These are phyloP conservation scores for Tricholoma saponaceum DNA, from an alignment of 768 basidiomycete species.

Conservation along the genomic window DNA sequence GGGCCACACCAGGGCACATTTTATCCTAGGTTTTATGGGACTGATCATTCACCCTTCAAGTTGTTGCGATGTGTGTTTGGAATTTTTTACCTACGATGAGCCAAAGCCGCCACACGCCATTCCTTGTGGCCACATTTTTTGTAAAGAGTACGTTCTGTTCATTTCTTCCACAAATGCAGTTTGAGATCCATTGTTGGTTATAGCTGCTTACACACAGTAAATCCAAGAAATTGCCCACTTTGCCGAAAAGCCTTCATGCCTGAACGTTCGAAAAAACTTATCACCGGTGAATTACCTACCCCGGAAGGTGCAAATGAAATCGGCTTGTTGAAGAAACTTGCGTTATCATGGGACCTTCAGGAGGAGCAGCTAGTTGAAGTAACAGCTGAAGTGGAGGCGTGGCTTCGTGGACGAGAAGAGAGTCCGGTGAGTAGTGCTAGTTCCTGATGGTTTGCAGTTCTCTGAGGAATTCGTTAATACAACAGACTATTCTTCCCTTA, in stretches of 20 bases:
- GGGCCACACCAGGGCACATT: not conserved
- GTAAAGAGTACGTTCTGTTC: constrained; percentile 47
- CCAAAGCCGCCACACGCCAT: constrained; percentile 63
- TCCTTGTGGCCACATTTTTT: constrained; percentile 77
- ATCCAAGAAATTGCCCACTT: constrained; percentile 15
- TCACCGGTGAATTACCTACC: constrained; percentile 22
- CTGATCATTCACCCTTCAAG: constrained; percentile 68
- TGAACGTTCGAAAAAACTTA: constrained; percentile 17
- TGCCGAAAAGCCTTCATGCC: constrained; percentile 15
- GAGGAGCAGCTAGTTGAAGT: constrained; percentile 32
- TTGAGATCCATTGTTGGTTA: not conserved
- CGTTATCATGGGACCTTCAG: constrained; percentile 36
- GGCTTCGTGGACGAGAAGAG: constrained; percentile 39
- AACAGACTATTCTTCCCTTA: constrained; percentile 13
- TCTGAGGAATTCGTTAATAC: not conserved
- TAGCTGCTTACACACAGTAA: constrained; percentile 13
- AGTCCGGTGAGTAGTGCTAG: constrained; percentile 33
- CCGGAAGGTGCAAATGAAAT: constrained; percentile 30
- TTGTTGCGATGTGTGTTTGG: constrained; percentile 74
- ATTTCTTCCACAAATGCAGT: not conserved
- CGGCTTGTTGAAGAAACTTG: constrained; percentile 33
- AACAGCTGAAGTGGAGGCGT: constrained; percentile 44
- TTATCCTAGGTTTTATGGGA: constrained; percentile 15
- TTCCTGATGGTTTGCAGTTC: constrained; percentile 2
- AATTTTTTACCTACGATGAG: constrained; percentile 52